phyloP scores from a whole-genome alignment of 1,139 yeast genomes.

The Yamadazyma sp. region DNA sequence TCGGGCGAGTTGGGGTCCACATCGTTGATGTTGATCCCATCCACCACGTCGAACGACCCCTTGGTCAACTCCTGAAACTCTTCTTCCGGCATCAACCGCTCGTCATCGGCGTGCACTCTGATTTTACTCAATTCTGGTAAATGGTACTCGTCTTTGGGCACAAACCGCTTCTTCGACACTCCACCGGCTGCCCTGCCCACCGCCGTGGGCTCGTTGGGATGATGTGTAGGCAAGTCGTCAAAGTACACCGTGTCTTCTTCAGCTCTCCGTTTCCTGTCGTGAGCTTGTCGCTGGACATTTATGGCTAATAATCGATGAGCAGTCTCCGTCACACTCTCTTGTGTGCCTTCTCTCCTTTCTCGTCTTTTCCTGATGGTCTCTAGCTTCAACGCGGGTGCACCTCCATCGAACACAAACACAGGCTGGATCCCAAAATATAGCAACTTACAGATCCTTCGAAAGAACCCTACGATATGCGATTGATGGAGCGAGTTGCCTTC shows the following conservation, averaged over 20 bases:
- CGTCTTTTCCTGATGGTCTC: slow-evolving; percentile 71
- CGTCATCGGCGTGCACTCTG: slow-evolving; percentile 50
- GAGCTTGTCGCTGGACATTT: slow-evolving; percentile 64
- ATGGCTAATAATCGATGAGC: slow-evolving; percentile 81
- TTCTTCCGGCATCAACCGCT: slow-evolving; percentile 70
- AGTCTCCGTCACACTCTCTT: slow-evolving; percentile 68
- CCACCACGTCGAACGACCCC: slow-evolving; percentile 65
- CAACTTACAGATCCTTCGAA: slow-evolving; percentile 87
- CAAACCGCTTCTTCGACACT: slow-evolving; percentile 19
- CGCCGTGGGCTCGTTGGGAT: slow-evolving; percentile 11
- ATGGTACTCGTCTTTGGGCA: slow-evolving; percentile 76
- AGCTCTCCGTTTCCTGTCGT: slow-evolving; percentile 23
- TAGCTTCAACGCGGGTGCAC: slow-evolving; percentile 83
- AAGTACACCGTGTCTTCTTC: slow-evolving; percentile 30
- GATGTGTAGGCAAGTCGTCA: slow-evolving; percentile 41
- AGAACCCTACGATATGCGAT: slow-evolving; percentile 92
- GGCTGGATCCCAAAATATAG: slow-evolving; percentile 88
- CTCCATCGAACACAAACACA: slow-evolving; percentile 96
- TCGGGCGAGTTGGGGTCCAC: slow-evolving; percentile 71
- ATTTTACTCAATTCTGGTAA: slow-evolving; percentile 61
- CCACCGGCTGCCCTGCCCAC: background rate
- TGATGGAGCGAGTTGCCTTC: slow-evolving; percentile 77
- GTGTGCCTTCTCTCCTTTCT: slow-evolving; percentile 71
- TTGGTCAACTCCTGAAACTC: slow-evolving; percentile 65
- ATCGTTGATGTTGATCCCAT: slow-evolving; percentile 66